Evolutionary conservation across 2,329 filamentous ascomycete genomes (phyloP).

Genomic region (Alternaria sp.): DNA sequence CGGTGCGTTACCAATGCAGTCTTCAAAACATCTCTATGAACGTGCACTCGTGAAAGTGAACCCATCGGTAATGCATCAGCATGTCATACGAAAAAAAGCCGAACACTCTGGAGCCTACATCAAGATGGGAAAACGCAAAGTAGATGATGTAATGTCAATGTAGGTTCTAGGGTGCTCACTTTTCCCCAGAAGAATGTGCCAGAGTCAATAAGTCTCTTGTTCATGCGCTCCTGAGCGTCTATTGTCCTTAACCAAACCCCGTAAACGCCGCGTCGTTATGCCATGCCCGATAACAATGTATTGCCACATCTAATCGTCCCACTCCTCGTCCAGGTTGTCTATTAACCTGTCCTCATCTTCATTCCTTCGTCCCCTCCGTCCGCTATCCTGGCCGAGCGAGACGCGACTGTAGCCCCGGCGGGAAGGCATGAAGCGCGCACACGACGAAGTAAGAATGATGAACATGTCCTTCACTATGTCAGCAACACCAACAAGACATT

Average conservation of each 20-base stretch:
- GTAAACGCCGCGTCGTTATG: conserved; percentile 7
- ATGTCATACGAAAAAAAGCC: neutral
- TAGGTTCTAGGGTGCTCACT: neutral
- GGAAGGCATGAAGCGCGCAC: conserved; percentile 68
- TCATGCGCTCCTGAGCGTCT: conserved; percentile 3
- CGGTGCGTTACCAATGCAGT: neutral
- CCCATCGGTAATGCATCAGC: neutral
- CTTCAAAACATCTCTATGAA: neutral
- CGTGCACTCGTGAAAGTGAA: neutral
- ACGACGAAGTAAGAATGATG: conserved; percentile 72
- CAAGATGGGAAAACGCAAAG: neutral
- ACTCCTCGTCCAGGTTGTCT: conserved; percentile 95
- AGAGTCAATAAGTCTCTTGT: neutral
- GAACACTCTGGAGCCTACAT: neutral
- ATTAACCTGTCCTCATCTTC: conserved; percentile 95
- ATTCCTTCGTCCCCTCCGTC: conserved; percentile 53
- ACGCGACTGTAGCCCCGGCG: conserved; percentile 72
- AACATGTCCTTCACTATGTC: conserved; percentile 59
- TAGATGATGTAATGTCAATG: neutral
- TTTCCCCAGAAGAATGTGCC: neutral
- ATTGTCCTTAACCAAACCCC: conserved; percentile 1
- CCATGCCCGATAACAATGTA: neutral
- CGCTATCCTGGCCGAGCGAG: conserved; percentile 55
- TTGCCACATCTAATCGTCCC: conserved; percentile 70
- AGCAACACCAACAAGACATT: conserved; percentile 11